These are phyloP conservation scores for Russula foetens DNA, from an alignment of 768 basidiomycete genomes.

Conservation along the genomic window DNA sequence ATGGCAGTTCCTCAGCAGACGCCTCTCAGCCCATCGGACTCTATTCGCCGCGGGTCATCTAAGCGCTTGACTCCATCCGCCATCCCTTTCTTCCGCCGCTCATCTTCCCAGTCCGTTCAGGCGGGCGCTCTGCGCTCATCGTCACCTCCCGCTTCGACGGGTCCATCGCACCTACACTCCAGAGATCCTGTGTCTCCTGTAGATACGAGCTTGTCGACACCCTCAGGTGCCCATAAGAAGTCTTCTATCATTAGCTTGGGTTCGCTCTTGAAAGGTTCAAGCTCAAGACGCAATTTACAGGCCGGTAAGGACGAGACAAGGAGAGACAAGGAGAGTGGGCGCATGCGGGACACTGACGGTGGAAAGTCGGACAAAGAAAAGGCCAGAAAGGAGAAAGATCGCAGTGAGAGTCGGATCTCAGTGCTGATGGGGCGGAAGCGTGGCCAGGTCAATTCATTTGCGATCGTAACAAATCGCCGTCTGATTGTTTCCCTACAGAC, in stretches of 20 bases:
- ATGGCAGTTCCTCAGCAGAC: constrained; percentile 45
- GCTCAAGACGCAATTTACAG: constrained; percentile 73
- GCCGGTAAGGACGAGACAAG: constrained; percentile 37
- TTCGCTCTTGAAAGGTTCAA: constrained; percentile 77
- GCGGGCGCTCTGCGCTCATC: constrained; percentile 32
- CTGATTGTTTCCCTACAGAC: constrained; percentile 43
- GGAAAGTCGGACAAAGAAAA: constrained; percentile 43
- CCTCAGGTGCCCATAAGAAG: constrained; percentile 61
- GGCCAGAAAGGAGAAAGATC: constrained; percentile 73
- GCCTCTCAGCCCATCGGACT: constrained; percentile 67
- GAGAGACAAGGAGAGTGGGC: constrained; percentile 49
- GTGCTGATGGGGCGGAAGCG: constrained; percentile 81
- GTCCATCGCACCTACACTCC: constrained; percentile 34
- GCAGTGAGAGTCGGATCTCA: constrained; percentile 86
- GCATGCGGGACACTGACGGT: constrained; percentile 42
- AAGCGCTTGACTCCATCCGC: constrained; percentile 87
- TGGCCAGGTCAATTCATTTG: constrained; percentile 61
- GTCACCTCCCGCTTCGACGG: constrained; percentile 40
- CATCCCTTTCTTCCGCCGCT: constrained; percentile 90
- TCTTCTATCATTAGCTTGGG: constrained; percentile 77
- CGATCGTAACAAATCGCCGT: constrained; percentile 1
- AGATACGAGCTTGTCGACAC: constrained; percentile 44
- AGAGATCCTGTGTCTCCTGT: constrained; percentile 43
- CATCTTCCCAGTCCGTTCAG: constrained; percentile 83
- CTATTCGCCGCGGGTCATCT: constrained; percentile 57